These are phyloP conservation scores for Hemisphaericaspora xylofermentans DNA, from an alignment of 1,139 yeast species.

Conservation along the genomic window DNA sequence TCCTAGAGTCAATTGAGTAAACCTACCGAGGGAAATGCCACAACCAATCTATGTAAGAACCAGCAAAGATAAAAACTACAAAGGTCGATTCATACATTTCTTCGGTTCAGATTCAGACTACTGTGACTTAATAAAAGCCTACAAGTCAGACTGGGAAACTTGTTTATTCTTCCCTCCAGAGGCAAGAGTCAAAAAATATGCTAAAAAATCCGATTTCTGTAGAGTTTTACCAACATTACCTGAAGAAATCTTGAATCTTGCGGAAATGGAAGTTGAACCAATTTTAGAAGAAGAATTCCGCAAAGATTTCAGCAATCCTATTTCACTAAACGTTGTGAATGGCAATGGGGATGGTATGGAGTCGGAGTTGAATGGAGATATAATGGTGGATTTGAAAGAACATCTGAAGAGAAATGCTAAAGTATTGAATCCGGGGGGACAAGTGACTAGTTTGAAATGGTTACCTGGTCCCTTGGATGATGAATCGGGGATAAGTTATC, in stretches of 20 bases:
- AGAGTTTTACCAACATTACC: constrained; percentile 5
- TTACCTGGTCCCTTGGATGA: constrained; percentile 23
- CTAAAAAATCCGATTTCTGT: not conserved
- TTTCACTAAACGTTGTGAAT: not conserved
- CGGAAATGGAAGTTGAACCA: constrained; percentile 4
- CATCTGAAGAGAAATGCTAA: constrained; percentile 36
- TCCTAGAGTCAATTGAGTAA: not conserved
- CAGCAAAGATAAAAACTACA: constrained; percentile 4
- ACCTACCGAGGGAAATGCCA: not conserved
- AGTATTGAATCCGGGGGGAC: constrained; percentile 55
- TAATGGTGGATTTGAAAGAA: constrained; percentile 12
- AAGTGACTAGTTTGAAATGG: constrained; percentile 59
- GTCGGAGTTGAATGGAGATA: not conserved
- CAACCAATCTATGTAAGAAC: not conserved
- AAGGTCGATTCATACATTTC: constrained; percentile 16
- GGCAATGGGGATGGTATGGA: not conserved
- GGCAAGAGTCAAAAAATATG: constrained; percentile 4
- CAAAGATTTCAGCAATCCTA: constrained; percentile 6
- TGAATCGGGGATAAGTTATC: constrained; percentile 24
- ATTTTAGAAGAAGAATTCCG: constrained; percentile 8
- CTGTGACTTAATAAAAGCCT: constrained; percentile 26
- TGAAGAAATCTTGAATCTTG: constrained; percentile 8
- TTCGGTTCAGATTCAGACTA: constrained; percentile 35
- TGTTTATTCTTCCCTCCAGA: constrained; percentile 35
- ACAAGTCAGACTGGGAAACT: constrained; percentile 37